phyloP scores from a whole-genome alignment of 2,329 filamentous ascomycete genomes.

The Verticillium dahliae region DNA sequence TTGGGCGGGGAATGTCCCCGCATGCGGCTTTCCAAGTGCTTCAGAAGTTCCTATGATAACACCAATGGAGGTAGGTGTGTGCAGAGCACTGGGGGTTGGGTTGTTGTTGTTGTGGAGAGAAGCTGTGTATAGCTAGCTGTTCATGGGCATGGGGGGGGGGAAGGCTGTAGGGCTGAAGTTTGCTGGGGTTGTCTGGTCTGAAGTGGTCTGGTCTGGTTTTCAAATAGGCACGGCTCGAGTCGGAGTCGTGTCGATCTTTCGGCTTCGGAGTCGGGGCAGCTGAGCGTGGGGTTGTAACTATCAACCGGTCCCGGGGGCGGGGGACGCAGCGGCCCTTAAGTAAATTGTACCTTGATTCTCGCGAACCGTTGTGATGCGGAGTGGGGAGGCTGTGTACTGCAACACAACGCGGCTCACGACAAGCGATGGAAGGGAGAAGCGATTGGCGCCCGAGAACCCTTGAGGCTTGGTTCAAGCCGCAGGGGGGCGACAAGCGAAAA shows the following conservation, averaged over 20 bases:
- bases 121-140: slow-evolving; percentile 1
- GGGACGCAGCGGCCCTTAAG: not conserved
- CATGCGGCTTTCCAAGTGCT: slow-evolving; percentile 12
- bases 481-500: not conserved
- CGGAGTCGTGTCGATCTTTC: not conserved
- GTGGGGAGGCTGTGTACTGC: not conserved
- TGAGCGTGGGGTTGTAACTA: slow-evolving; percentile 9
- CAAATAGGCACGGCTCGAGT: not conserved
- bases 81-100: not conserved
- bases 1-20: slow-evolving; percentile 14
- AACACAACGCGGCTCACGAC: not conserved
- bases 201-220: not conserved
- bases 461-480: not conserved
- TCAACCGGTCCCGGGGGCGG: not conserved
- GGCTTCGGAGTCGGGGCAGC: slow-evolving; percentile 11
- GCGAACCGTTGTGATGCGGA: not conserved
- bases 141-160: slow-evolving; percentile 3
- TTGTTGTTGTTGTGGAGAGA: slow-evolving; percentile 1
- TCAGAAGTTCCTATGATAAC: slow-evolving; percentile 7
- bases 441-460: not conserved
- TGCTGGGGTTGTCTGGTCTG: not conserved
- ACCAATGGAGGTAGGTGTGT: slow-evolving; percentile 8
- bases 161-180: slow-evolving; percentile 1
- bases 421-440: not conserved
- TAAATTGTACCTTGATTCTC: not conserved